A percentile compares a stretch with the other conserved stretches of the same genome.
Conservation (phyloP, 768 basidiomycete species). For the Chiua virens region DNA sequence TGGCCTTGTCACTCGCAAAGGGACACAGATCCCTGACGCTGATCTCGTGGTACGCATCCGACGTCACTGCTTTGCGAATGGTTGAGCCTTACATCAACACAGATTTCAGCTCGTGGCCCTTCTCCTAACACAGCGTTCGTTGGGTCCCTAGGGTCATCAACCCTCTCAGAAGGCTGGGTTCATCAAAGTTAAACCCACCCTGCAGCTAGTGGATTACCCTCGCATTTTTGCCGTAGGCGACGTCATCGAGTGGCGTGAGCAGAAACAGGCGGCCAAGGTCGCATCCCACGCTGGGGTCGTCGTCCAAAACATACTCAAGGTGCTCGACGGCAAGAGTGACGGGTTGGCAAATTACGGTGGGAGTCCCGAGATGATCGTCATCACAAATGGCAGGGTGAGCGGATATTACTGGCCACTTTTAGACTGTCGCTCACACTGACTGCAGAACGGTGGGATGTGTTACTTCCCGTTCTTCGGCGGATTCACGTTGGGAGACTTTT, state of each 20-base stretch:
- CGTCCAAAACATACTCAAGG: slow-evolving; percentile 47
- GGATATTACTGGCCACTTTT: neutral
- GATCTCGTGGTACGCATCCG: slow-evolving; percentile 55
- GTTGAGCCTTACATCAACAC: slow-evolving; percentile 1
- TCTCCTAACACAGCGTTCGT: slow-evolving; percentile 58
- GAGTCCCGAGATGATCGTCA: slow-evolving; percentile 50
- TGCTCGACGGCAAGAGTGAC: slow-evolving; percentile 38
- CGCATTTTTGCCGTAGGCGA: slow-evolving; percentile 69
- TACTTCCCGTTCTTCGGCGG: slow-evolving; percentile 46
- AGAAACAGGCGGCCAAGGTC: slow-evolving; percentile 57
- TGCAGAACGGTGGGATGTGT: slow-evolving; percentile 39
- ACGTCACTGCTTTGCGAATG: neutral
- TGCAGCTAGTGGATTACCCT: slow-evolving; percentile 52
- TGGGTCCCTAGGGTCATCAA: slow-evolving; percentile 39
- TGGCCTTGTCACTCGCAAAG: slow-evolving; percentile 50
- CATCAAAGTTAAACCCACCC: slow-evolving; percentile 55
- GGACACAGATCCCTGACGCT: slow-evolving; percentile 44
- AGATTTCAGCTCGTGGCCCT: slow-evolving; percentile 32
- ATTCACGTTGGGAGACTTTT: slow-evolving; percentile 44
- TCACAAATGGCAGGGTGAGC: slow-evolving; percentile 55
- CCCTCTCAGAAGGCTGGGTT: slow-evolving; percentile 37
- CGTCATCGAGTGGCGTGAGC: slow-evolving; percentile 60
- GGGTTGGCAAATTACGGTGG: slow-evolving; percentile 46
- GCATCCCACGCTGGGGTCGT: slow-evolving; percentile 44
- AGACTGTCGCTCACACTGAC: neutral